phyloP scores from a whole-genome alignment of 1,284 basidiomycete genomes.

The Sphagnurus paluster region DNA sequence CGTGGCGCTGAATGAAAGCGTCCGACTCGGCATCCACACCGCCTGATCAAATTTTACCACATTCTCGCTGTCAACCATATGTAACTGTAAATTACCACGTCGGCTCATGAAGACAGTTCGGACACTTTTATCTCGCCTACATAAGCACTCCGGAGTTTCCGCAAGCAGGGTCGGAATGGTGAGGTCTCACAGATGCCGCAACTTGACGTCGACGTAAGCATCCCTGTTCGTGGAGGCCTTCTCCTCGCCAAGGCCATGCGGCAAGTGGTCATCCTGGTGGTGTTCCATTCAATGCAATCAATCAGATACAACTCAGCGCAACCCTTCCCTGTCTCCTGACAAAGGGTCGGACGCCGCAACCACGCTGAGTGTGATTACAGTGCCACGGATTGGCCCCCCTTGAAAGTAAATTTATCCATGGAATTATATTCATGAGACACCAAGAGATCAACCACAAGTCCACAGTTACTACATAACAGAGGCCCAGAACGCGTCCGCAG shows the following conservation, averaged over 20 bases:
- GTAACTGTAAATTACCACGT: background rate
- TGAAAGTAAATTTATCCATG: no score
- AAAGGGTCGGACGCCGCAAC: constrained; percentile 3
- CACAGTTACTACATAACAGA: constrained; percentile 5
- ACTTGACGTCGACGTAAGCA: constrained; percentile 8
- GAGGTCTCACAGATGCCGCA: constrained; percentile 10
- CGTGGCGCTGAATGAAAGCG: constrained; percentile 9
- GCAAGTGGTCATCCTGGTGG: constrained; percentile 6
- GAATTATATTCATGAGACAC: no score
- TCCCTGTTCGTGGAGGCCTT: constrained; percentile 3
- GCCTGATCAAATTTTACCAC: background rate
- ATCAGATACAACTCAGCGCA: constrained; percentile 6
- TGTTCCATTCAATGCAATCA: constrained; percentile 8
- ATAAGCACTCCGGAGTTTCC: constrained; percentile 11
- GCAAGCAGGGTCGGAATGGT: constrained; percentile 10
- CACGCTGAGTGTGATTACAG: background rate
- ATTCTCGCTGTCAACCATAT: no score
- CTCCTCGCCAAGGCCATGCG: constrained; percentile 11
- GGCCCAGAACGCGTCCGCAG: constrained; percentile 7
- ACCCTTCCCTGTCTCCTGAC: constrained; percentile 11
- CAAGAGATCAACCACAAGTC: constrained; percentile 2
- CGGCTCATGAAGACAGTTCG: constrained; percentile 6
- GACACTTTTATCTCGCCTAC: constrained; percentile 5
- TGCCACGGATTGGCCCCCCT: background rate
- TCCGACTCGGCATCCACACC: constrained; percentile 14